Evolutionary conservation across 495 filamentous ascomycete genomes (phyloP), one percentile per base, ranked within the genome.

Genomic region (Hypoxylon subgilvum): DNA sequence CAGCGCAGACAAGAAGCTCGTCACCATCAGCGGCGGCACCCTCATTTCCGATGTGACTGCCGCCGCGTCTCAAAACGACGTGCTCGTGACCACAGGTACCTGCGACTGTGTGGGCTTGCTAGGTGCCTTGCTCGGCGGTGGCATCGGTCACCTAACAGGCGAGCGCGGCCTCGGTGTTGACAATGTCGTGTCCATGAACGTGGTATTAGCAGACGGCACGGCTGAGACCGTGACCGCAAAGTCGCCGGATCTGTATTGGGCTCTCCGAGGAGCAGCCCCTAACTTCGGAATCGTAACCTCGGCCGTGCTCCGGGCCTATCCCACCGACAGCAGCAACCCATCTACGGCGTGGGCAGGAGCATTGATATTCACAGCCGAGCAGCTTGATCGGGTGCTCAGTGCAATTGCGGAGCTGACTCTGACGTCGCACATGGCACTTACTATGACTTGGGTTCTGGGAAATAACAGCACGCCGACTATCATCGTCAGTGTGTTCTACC

Each of bases 121-220:
- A 0, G 81, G 81, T 1, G 72, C 77, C 9, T 68, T 66, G 0
- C 78, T 85, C 14, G 83, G 83, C 12, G 83, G 80, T 25, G 81
- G 80, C 14, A 71, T 77, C 35, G 78, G 81, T 6, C 69, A 67
- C 30, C 61, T 76, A 3, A 69, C 76, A 58, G 80, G 80, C 8
- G 48, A 66, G 7, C 70, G 80, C 51, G 80, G 82, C 2, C 66
- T 84, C 8, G 50, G 76, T 9, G 65, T 71, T 3, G 82, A 84
- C 39, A 71, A 76, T 22, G 62, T 84, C 13, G 51, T 77, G 4
- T 74, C 72, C 0, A 57, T 74, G 42, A 68, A 75, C 17, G 53
- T 81, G 8, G 74, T 84, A 1, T 68, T 75, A 17, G 77, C 79
- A 1, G 64, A 80, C 44, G 82, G 81, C 2, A 38, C 47, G 3